Base-by-base conservation (phyloP, 108 stramenopile genomes). In the Pseudonitzschia delicatissima region DNA sequence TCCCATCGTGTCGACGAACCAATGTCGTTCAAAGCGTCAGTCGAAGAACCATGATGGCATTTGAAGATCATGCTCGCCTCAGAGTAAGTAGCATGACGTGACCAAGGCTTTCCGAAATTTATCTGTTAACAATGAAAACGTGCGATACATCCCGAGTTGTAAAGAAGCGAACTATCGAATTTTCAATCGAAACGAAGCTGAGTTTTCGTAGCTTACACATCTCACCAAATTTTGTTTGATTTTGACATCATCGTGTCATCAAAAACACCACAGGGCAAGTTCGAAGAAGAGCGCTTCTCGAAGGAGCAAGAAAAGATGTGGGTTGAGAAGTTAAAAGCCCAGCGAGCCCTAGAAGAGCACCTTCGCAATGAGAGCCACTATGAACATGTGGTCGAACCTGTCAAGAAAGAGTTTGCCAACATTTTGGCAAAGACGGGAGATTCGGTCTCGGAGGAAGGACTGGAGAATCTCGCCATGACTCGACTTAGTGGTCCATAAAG, bases 281-380 rank as follows among this genome's bases (percentile, higher is more conserved):
- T 81, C 7, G 80, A 81, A 63, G 80, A 81, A 64, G 80, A 77
- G 37, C 76, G 72, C 4, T 81, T 57, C 68, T 69, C 77, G 64
- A 66, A 71, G 17, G 72, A 68, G n/a, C 76, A 77, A 40, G 80
- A 81, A 53, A 47, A 76, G 32, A 48, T 60, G n/a, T 77, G 68
- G 72, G 47, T 64, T 21, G 76, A 81, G 37, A 68, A 77, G 61
- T 64, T 80, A 31, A 25, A 65, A 52, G 66, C 27, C 11, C 29
- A 68, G 13, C 63, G 51, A 35, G 74, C 74, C 28, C 74, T 67
- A 33, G 74, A 65, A 59, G 75, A 67, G 50, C 60, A 35, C 15
- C 67, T 63, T 21, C 42, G 48, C 6, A 49, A 63, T 11, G 47
- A 53, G 27, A 28, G 42, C n/a, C 36, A 71, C 31, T 45, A 71